Evolutionary conservation across 371 early-diverging fungal species (phyloP).

Genomic region (Mucor velutinosus): DNA sequence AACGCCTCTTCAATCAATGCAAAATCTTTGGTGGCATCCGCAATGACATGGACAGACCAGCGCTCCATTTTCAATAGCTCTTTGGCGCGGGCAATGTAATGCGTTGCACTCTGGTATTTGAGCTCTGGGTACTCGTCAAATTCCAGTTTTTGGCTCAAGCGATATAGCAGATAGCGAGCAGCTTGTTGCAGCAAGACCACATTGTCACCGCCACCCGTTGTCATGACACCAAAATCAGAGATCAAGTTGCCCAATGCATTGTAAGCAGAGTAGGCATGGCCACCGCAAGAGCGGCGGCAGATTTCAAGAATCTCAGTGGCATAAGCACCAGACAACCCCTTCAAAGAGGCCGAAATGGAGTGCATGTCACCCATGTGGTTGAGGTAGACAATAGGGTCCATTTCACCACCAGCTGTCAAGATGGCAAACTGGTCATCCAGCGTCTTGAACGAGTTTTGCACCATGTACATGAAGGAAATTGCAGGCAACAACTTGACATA

Average conservation of each 20-base stretch:
- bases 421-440: constrained; percentile 36
- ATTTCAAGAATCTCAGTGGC: constrained; percentile 59
- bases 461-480: constrained; percentile 63
- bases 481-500: constrained; percentile 61
- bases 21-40: constrained; percentile 28
- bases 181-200: constrained; percentile 67
- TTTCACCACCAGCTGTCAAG: constrained; percentile 42
- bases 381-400: constrained; percentile 47
- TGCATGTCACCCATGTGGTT: constrained; percentile 65
- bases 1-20: constrained; percentile 32
- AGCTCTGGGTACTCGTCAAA: constrained; percentile 26
- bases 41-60: constrained; percentile 27
- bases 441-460: constrained; percentile 19
- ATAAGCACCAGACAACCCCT: constrained; percentile 57
- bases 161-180: constrained; percentile 32
- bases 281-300: constrained; percentile 61
- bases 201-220: constrained; percentile 77
- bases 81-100: constrained; percentile 33
- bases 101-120: constrained; percentile 38
- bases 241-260: constrained; percentile 66
- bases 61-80: constrained; percentile 16
- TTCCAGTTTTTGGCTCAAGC: constrained; percentile 28
- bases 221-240: constrained; percentile 67
- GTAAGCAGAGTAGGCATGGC: constrained; percentile 68
- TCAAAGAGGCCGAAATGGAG: constrained; percentile 58